These are phyloP conservation scores for Umbelopsis sp. DNA, from an alignment of 192 early-diverging fungal genomes.

Conservation along the genomic window DNA sequence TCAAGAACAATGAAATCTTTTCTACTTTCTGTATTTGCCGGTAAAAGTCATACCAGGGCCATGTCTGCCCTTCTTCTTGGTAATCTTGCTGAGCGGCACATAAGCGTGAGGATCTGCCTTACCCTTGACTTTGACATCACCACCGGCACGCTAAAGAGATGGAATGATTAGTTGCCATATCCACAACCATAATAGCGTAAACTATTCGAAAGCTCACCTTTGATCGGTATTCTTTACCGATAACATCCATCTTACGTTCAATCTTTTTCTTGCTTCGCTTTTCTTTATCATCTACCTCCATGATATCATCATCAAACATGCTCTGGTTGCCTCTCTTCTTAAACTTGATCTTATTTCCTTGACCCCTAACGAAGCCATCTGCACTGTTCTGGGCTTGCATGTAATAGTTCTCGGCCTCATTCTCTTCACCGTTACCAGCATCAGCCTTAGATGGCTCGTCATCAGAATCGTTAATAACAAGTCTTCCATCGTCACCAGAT, in stretches of 20 bases:
- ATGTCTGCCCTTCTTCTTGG: conserved; percentile 65
- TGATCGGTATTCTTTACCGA: conserved; percentile 84
- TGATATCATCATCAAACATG: conserved; percentile 52
- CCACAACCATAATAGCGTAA: neutral
- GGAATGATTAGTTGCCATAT: neutral
- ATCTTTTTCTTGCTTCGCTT: conserved; percentile 33
- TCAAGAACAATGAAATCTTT: too few species aligned
- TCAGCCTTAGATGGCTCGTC: conserved; percentile 19
- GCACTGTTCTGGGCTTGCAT: conserved; percentile 75
- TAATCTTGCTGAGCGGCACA: conserved; percentile 75
- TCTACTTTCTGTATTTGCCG: conserved; percentile 43
- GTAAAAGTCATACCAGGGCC: conserved; percentile 43
- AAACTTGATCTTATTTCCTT: conserved; percentile 89
- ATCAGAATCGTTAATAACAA: conserved; percentile 72
- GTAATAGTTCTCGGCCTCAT: conserved; percentile 81
- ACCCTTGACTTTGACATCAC: conserved; percentile 90
- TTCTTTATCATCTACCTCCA: conserved; percentile 67
- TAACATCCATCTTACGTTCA: conserved; percentile 28
- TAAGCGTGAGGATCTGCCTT: conserved; percentile 95
- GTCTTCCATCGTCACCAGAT: conserved; percentile 72
- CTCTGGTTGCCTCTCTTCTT: conserved; percentile 70
- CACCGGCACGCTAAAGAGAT: conserved; percentile 64
- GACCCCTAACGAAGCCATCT: conserved; percentile 84
- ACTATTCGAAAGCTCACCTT: conserved; percentile 43
- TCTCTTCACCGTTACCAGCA: conserved; percentile 45